These are phyloP conservation scores for Biscutella auriculata DNA, from an alignment of 441 rosid species.

Conservation along the genomic window DNA sequence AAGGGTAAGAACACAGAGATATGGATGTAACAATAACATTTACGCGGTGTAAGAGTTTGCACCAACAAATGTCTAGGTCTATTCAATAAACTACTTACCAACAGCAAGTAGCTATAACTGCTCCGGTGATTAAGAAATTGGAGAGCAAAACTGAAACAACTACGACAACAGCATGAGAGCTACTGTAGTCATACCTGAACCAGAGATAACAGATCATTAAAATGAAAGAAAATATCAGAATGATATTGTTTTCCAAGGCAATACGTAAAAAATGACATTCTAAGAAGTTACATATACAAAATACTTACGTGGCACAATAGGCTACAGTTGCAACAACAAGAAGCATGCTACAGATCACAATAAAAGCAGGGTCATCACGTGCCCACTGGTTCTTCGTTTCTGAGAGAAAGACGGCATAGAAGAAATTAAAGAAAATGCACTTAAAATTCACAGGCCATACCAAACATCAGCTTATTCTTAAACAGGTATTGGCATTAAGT, in stretches of 20 bases:
- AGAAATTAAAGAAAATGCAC: background rate
- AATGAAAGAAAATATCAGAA: background rate
- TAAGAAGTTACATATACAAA: background rate
- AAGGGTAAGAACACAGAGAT: background rate
- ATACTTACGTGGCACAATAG: slow-evolving; percentile 89
- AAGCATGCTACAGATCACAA: slow-evolving; percentile 87
- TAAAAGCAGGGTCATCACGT: slow-evolving; percentile 95
- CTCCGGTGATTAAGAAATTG: slow-evolving; percentile 71
- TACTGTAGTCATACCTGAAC: slow-evolving; percentile 83
- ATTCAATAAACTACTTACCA: slow-evolving; percentile 44
- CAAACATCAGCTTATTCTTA: background rate
- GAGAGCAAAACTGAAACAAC: slow-evolving; percentile 61
- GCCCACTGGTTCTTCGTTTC: slow-evolving; percentile 99
- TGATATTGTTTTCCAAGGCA: background rate
- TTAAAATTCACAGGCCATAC: background rate
- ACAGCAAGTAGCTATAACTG: slow-evolving; percentile 65
- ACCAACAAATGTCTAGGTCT: background rate
- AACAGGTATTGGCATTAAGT: background rate
- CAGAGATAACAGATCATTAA: background rate
- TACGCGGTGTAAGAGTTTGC: background rate
- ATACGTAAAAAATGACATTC: background rate
- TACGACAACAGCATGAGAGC: slow-evolving; percentile 57
- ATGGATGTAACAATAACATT: background rate
- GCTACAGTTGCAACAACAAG: slow-evolving; percentile 72
- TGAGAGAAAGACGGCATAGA: slow-evolving; percentile 22